Base-by-base conservation (phyloP, 257 asterid genomes). In the Cinchona pubescens region DNA sequence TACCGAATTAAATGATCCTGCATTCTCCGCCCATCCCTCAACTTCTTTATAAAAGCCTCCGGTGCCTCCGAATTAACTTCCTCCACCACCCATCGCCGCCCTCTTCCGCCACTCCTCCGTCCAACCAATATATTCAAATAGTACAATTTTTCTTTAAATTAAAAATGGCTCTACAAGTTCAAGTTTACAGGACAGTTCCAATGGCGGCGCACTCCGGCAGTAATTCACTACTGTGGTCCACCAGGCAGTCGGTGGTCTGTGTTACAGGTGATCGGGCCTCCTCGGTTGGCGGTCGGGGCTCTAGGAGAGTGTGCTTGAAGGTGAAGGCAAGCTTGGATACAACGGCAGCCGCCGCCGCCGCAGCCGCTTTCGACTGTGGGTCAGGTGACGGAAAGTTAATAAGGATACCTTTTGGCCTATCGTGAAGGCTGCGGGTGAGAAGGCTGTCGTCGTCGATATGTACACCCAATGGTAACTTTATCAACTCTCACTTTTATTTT, bases 401-500 rank as follows among this genome's bases (percentile, higher is more conserved):
- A 78, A 84, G 69, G 92, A 89, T 72, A 90, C 96, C 0, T 90
- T 92, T 58, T 92, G 97, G 97, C 93, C 96, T 30, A 90, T 90
- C 43, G 93, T 92, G 23, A 73, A 87, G 46, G 93, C 95, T 38
- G 96, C 96, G 13, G 93, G 91, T 0, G 90, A 87, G 34, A 92
- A 90, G 86, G 56, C 87, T 43, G 96, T 92, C 15, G 96, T 92
- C 35, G 72, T 92, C 71, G 97, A 92, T 71, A 92, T 92, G 96
- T 92, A 85, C 84, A 92, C 97, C 32, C 96, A 90, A 65, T 89
- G 97, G 97, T 92, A 81, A 78, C 73, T 77, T 81, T 62, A 35
- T 49, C 73, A 29, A 64, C 69, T 55, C 45, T 25, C 13, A 69
- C 19, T 16, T 49, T 16, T 48, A 14, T 11, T 15, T n/a, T 29